Conservation (phyloP, 2,329 filamentous ascomycete genomes). For the Penicillium paneum region DNA sequence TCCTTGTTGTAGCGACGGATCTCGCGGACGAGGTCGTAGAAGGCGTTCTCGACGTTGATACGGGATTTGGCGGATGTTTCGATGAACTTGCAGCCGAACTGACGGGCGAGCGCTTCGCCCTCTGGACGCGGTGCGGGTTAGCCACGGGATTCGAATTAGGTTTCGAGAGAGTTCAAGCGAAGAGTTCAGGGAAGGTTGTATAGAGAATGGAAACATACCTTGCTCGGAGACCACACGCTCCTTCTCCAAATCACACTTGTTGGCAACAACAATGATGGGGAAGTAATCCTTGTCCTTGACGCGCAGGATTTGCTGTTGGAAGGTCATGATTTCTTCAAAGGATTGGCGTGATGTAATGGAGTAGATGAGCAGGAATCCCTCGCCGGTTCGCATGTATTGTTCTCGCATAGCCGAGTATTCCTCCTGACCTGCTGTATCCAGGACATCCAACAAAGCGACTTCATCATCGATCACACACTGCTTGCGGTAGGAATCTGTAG, state of each 20-base stretch:
- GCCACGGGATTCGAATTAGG: background rate
- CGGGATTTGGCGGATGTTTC: slow-evolving; percentile 98
- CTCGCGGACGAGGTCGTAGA: slow-evolving; percentile 97
- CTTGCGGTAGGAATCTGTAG: slow-evolving; percentile 95
- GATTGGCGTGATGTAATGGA: slow-evolving; percentile 96
- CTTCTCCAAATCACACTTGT: slow-evolving; percentile 96
- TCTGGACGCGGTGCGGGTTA: slow-evolving; percentile 53
- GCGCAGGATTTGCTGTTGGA: slow-evolving; percentile 96
- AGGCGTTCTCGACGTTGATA: slow-evolving; percentile 97
- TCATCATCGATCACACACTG: slow-evolving; percentile 99
- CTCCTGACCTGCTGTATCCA: slow-evolving; percentile 97
- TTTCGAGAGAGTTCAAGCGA: background rate
- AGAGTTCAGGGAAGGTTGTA: background rate
- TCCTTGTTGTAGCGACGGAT: slow-evolving; percentile 98
- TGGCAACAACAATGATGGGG: slow-evolving; percentile 97
- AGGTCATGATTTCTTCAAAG: slow-evolving; percentile 97
- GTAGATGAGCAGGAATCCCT: slow-evolving; percentile 96
- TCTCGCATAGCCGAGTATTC: slow-evolving; percentile 99
- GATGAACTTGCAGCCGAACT: slow-evolving; percentile 97
- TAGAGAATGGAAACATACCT: slow-evolving; percentile 58
- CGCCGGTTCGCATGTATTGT: slow-evolving; percentile 99
- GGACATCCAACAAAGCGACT: slow-evolving; percentile 92
- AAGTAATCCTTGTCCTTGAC: slow-evolving; percentile 99
- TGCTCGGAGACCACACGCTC: slow-evolving; percentile 89
- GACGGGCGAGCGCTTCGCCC: slow-evolving; percentile 78